Conservation (phyloP, 352 stramenopile genomes). For the Pythium rhizo-oryzae region DNA sequence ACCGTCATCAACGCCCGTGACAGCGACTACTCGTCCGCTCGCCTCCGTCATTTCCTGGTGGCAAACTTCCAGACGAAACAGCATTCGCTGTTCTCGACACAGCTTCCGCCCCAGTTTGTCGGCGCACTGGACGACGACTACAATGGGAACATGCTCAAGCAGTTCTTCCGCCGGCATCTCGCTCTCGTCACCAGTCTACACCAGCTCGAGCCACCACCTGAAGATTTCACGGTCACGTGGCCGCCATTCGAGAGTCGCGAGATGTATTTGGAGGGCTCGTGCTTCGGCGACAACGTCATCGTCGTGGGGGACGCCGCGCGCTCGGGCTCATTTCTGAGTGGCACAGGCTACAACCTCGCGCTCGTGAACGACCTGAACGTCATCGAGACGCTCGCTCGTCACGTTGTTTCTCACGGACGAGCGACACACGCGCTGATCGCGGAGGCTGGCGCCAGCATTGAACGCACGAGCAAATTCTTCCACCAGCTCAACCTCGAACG, state of each 20-base stretch:
- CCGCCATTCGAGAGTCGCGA: conserved; percentile 31
- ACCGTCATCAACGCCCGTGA: conserved; percentile 33
- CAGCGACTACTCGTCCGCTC: conserved; percentile 19
- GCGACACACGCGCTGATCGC: conserved; percentile 14
- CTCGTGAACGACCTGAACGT: conserved; percentile 29
- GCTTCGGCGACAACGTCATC: conserved; percentile 30
- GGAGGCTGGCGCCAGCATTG: conserved; percentile 9
- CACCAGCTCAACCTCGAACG: conserved; percentile 30
- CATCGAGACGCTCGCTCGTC: conserved; percentile 18
- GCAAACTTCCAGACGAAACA: conserved; percentile 26
- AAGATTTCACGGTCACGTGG: conserved; percentile 23
- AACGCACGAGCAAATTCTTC: conserved; percentile 29
- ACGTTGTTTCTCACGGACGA: background rate
- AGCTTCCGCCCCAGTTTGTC: conserved; percentile 32
- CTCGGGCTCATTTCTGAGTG: conserved; percentile 33
- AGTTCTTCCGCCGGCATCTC: conserved; percentile 28
- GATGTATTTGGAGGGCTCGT: conserved; percentile 25
- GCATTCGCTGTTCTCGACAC: conserved; percentile 26
- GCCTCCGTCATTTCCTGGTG: conserved; percentile 28
- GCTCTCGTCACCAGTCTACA: conserved; percentile 14
- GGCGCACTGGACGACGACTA: conserved; percentile 32
- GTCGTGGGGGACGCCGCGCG: conserved; percentile 32
- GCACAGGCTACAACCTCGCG: conserved; percentile 35
- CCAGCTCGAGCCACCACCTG: conserved; percentile 18
- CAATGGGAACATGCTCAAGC: conserved; percentile 20